Conservation (phyloP, 2,329 filamentous ascomycete species). For the Aspergillus alliaceus region DNA sequence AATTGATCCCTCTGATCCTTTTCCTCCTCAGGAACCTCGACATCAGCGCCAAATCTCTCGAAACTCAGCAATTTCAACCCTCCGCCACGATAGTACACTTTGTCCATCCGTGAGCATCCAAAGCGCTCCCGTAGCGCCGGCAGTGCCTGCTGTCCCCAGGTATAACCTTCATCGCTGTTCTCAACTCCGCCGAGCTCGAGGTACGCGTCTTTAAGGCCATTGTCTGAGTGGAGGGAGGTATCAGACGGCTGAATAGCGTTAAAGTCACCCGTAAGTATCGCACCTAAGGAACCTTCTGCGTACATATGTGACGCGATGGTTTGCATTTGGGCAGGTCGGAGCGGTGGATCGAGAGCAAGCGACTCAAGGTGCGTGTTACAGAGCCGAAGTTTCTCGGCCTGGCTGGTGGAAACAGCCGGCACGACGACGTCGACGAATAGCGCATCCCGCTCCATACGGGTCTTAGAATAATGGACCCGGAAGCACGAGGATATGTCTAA, state of each 20-base stretch:
- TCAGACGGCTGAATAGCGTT: constrained; percentile 13
- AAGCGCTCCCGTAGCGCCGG: not conserved
- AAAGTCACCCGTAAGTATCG: constrained; percentile 2
- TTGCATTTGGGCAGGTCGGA: constrained; percentile 5
- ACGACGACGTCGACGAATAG: constrained; percentile 11
- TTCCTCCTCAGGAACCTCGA: not conserved
- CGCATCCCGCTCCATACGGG: constrained; percentile 10
- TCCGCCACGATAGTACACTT: constrained; percentile 9
- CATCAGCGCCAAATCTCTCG: constrained; percentile 6
- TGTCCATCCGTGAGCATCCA: constrained; percentile 12
- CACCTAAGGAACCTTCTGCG: not conserved
- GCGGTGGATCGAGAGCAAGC: constrained; percentile 3
- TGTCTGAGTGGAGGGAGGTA: constrained; percentile 1
- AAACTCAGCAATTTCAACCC: not conserved
- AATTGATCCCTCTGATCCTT: not conserved
- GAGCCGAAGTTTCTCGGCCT: not conserved
- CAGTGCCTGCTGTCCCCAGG: constrained; percentile 12
- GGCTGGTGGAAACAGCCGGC: not conserved
- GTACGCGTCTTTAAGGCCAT: constrained; percentile 9
- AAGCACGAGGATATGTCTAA: not conserved
- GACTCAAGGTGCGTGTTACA: constrained; percentile 12
- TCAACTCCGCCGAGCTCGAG: constrained; percentile 7
- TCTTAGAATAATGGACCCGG: constrained; percentile 8
- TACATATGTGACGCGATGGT: constrained; percentile 3
- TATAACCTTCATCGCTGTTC: constrained; percentile 6